These are phyloP conservation scores for Pouteria campechiana DNA, from an alignment of 179 eudicot species.

Conservation along the genomic window DNA sequence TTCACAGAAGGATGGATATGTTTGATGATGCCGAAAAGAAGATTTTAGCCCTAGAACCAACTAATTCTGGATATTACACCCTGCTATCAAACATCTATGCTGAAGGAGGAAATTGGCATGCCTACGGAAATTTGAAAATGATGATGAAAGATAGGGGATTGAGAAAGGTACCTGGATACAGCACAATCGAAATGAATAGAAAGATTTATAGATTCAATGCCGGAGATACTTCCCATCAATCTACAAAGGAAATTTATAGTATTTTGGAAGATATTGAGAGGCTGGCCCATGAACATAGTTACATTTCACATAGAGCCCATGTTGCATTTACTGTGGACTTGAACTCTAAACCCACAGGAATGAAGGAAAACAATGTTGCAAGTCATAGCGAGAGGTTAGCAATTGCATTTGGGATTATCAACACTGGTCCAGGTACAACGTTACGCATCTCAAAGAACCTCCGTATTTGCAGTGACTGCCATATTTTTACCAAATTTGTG, in stretches of 20 bases:
- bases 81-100: slow-evolving; percentile 42
- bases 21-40: slow-evolving; percentile 15
- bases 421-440: no score
- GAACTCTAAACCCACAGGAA: no score
- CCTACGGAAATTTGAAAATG: slow-evolving; percentile 21
- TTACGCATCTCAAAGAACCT: no score
- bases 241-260: slow-evolving; percentile 3
- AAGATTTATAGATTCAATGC: slow-evolving; percentile 8
- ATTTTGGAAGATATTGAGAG: no score
- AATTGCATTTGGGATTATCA: no score
- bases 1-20: slow-evolving; percentile 39
- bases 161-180: slow-evolving; percentile 28
- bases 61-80: slow-evolving; percentile 47
- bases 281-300: no score
- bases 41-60: slow-evolving; percentile 13
- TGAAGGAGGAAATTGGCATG: slow-evolving; percentile 46
- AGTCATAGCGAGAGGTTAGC: no score
- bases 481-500: no score
- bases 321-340: no score
- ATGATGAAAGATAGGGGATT: slow-evolving; percentile 26
- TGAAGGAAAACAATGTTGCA: no score
- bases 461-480: no score
- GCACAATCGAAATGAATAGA: slow-evolving; percentile 22
- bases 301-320: no score
- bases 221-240: slow-evolving; percentile 2